Conservation (phyloP, 257 asterid genomes). For the Solanum sparsipilum region DNA sequence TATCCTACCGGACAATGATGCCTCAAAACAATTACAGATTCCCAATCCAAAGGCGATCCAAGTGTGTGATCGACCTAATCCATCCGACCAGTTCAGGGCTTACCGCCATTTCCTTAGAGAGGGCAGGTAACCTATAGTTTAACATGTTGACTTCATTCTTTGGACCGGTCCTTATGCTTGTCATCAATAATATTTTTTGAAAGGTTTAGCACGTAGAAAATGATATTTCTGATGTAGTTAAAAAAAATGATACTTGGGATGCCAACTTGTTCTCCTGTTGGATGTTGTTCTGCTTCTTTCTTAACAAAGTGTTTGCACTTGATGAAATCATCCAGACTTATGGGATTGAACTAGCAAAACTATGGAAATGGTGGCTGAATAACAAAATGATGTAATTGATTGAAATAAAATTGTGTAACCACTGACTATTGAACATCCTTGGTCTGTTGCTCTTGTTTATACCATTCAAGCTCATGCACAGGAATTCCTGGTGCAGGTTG, state of each 20-base stretch:
- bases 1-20: conserved; percentile 13
- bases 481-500: conserved; percentile 35
- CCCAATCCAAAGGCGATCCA: conserved; percentile 38
- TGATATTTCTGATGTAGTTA: background rate
- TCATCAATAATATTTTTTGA: background rate
- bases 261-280: background rate
- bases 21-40: conserved; percentile 20
- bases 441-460: background rate
- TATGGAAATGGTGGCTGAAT: background rate
- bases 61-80: conserved; percentile 22
- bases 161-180: background rate
- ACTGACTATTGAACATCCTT: background rate
- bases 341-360: background rate
- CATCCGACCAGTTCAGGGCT: conserved; percentile 53
- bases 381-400: background rate
- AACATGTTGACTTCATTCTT: background rate
- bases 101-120: conserved; percentile 70
- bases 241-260: background rate
- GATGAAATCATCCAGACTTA: background rate
- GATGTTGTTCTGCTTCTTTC: background rate
- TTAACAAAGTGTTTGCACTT: background rate
- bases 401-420: background rate
- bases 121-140: conserved; percentile 50
- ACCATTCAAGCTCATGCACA: background rate
- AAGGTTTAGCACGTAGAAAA: background rate